Base-by-base conservation (phyloP, 345 rosid species). In the Hypericum androsaemum region DNA sequence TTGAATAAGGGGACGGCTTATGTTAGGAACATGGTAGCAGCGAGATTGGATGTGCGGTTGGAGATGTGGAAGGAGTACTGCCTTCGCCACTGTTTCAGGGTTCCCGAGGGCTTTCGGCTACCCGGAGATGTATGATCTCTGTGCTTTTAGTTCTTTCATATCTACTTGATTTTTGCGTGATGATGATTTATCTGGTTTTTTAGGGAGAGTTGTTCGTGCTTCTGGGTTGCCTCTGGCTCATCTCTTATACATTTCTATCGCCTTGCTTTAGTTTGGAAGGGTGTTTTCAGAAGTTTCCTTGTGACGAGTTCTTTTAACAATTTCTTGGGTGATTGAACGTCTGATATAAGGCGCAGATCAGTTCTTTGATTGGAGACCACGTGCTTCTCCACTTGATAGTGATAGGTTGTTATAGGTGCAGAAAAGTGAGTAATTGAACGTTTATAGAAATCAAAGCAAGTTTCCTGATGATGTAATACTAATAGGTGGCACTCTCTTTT, bases 51-150 rank as follows among this genome's bases (percentile, higher is more conserved):
- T 41, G 63, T 56, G 47, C 73, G 82, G 47, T 66, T 84, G 69
- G 60, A 66, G 47, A 55, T 81, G 75, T 90, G 96, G 96, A 88
- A 84, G 75, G 57, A 59, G 41, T 88, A 85, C 66, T 83, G 89
- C 67, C 60, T 83, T 63, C 66, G 45, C 52, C 76, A 71, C 64
- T 80, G 82, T 71, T 92, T 92, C 54, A 59, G 75, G 0, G 83
- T 83, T 70, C 98, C 95, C 22, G 60, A 88, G 53, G 90, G 84
- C 1, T 81, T 88, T 68, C 59, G 69, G 28, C 50, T 80, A 10
- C 81, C 80, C 8, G 50, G 59, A 53, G 75, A 22, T 71, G 98
- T 88, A 78, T 9, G 92, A 51, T 52, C 17, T 40, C 56, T 57
- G 49, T 12, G 7, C 53, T 12, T 9, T 10, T n/a, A 13, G 35